Base-by-base conservation (phyloP, 2,329 filamentous ascomycete species). In the Chaetomiaceae sp. region DNA sequence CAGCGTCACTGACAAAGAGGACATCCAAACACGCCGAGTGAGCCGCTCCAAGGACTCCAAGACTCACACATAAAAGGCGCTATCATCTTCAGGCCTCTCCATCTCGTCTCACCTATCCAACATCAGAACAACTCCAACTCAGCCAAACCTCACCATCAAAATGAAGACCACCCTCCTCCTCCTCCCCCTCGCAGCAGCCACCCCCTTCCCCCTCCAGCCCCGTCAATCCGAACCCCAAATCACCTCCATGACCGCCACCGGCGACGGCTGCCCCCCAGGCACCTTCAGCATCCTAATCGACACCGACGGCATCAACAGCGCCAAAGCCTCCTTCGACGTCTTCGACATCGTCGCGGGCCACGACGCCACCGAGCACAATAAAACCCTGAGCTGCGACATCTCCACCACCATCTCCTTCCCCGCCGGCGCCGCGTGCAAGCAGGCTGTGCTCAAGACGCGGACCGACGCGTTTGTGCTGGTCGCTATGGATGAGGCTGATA, bases 211-310 rank as follows among this genome's bases (percentile, higher is more conserved):
- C 2, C 25, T 49, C 14, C n/a, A 49, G 12, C n/a, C n/a, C 11
- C 36, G 47, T 14, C 47, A 49, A 17, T 17, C 37, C n/a, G n/a
- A 11, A 25, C 36, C 47, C 3, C 17, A 34, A 17, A 15, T 49
- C 37, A 25, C 37, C 25, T 49, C 47, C n/a, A 42, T 49, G 3
- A 33, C 2, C 8, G 36, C 37, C 25, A 22, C 20, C 9, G 47
- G 47, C 47, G 37, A 49, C 25, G 47, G 47, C 47, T 49, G 47
- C 37, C 47, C 47, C 14, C 12, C 37, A 6, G 47, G 36, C 17
- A 49, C 23, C 37, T 49, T 40, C 47, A 42, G 37, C 36, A 39
- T 27, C 3, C 36, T 49, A 19, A 36, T 47, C 47, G 37, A 33
- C 27, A 6, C 17, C 12, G 25, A 15, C 19, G 44, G 19, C 19